These are phyloP conservation scores for Brassica nigra DNA, from an alignment of 345 rosid species.

Conservation along the genomic window DNA sequence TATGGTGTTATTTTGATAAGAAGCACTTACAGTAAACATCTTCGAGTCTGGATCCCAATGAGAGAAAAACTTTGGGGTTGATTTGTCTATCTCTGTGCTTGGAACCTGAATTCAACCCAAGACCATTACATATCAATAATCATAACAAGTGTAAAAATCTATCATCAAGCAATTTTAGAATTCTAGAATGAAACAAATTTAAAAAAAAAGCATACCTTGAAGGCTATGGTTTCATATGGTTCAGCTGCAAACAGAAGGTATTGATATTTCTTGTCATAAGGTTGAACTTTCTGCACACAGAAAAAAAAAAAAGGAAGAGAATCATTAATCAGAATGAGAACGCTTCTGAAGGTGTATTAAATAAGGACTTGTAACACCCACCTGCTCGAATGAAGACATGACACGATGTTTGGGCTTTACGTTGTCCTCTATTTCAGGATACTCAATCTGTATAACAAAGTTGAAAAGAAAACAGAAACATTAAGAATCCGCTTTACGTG, in stretches of 20 bases:
- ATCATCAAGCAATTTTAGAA: background rate
- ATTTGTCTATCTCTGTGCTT: conserved; percentile 95
- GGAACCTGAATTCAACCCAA: conserved; percentile 66
- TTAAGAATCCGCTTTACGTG: background rate
- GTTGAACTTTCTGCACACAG: conserved; percentile 69
- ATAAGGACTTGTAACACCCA: conserved; percentile 15
- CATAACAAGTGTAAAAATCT: conserved; percentile 7
- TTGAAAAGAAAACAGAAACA: background rate
- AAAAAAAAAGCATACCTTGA: conserved; percentile 57
- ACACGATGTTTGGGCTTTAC: conserved; percentile 87
- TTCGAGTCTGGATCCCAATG: conserved; percentile 99
- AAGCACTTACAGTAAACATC: conserved; percentile 87
- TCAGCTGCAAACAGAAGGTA: conserved; percentile 95
- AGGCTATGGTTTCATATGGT: conserved; percentile 94
- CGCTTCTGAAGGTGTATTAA: background rate
- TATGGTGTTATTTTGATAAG: background rate
- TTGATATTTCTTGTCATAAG: conserved; percentile 87
- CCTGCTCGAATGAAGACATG: conserved; percentile 99
- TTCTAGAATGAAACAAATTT: background rate
- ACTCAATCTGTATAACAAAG: conserved; percentile 64
- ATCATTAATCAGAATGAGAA: conserved; percentile 1
- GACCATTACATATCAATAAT: background rate
- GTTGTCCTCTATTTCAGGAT: conserved; percentile 96
- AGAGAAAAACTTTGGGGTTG: conserved; percentile 94
- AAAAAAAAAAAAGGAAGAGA: background rate